These are phyloP conservation scores for Baorangia bicolor DNA, from an alignment of 768 basidiomycete genomes.

Conservation along the genomic window DNA sequence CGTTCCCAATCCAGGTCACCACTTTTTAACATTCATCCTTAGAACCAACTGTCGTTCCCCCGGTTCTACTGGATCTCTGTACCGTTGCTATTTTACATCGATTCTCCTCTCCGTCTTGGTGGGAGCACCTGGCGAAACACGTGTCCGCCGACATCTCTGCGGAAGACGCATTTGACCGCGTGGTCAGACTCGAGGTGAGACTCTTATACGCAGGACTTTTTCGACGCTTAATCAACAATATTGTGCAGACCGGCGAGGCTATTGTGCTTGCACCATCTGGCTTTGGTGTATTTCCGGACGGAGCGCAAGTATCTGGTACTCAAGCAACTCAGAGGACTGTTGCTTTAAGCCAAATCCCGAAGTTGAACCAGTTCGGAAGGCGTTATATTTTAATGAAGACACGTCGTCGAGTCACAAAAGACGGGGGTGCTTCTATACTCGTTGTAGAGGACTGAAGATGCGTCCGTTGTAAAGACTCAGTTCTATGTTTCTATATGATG, in stretches of 20 bases:
- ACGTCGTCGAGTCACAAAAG: constrained; percentile 56
- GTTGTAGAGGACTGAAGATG: constrained; percentile 23
- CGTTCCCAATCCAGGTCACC: neutral
- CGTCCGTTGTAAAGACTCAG: neutral
- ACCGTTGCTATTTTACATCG: constrained; percentile 65
- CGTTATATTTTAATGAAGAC: constrained; percentile 61
- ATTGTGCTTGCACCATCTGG: constrained; percentile 68
- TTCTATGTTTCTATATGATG: neutral
- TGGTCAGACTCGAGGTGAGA: constrained; percentile 62
- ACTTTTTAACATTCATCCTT: neutral
- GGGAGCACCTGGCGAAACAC: constrained; percentile 65
- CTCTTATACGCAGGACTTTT: neutral
- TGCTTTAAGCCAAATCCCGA: constrained; percentile 19
- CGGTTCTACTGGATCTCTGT: constrained; percentile 65
- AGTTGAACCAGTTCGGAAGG: constrained; percentile 52
- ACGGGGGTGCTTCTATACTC: constrained; percentile 64
- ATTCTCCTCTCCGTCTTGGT: constrained; percentile 77
- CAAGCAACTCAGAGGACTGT: constrained; percentile 7
- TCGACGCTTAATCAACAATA: neutral
- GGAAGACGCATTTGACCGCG: constrained; percentile 61
- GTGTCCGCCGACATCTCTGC: constrained; percentile 61
- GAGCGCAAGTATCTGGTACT: neutral
- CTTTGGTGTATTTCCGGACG: constrained; percentile 42
- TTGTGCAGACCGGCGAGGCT: constrained; percentile 63
- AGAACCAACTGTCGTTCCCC: constrained; percentile 76